Evolutionary conservation across 2,329 filamentous ascomycete genomes (phyloP), one percentile per base, ranked within the genome.

Genomic region (Cercospora brassicicola): DNA sequence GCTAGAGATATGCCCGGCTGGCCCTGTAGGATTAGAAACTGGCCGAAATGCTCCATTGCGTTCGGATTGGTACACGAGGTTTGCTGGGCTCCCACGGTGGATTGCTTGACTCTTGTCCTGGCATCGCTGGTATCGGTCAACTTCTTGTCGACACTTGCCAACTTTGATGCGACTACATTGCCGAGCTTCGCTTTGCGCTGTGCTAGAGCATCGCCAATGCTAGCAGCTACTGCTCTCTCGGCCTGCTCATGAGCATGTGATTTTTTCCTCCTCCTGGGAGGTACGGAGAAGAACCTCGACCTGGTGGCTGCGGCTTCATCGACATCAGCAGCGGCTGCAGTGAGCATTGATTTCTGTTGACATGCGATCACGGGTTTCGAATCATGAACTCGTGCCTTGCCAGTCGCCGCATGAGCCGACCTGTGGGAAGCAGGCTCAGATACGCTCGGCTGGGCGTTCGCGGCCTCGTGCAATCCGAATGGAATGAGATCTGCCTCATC

Each of bases 401-500:
- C 28, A 33, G 55, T 59, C 18, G 55, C 28, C 31, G 18, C 2
- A 18, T 4, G 8, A 11, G 8, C 36, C 2, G 9, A 4, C 5
- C 20, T 31, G 15, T 36, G n/a, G 26, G 18, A 23, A 31, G 31
- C n/a, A 20, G 55, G 4, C 55, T 11, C 30, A 8, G 15, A 30
- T 1, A 23, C 55, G 30, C 28, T 33, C 30, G 30, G 18, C 18
- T 59, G 26, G 30, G 7, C n/a, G 10, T 57, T 33, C 28, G 2
- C 11, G 8, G 26, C 7, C 7, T 31, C 28, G 31, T 59, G 55
- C 55, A 59, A 11, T 0, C 28, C 26, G 7, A 56, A 42, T 18
- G 60, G 53, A 4, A 39, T 23, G n/a, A 57, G 13, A 18, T 69
- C 62, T n/a, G 63, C 26, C 18, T 53, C 67, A 23, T 69, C 67